Base-by-base conservation (phyloP, 176 grass and related monocot species). In the Oryza nivara region DNA sequence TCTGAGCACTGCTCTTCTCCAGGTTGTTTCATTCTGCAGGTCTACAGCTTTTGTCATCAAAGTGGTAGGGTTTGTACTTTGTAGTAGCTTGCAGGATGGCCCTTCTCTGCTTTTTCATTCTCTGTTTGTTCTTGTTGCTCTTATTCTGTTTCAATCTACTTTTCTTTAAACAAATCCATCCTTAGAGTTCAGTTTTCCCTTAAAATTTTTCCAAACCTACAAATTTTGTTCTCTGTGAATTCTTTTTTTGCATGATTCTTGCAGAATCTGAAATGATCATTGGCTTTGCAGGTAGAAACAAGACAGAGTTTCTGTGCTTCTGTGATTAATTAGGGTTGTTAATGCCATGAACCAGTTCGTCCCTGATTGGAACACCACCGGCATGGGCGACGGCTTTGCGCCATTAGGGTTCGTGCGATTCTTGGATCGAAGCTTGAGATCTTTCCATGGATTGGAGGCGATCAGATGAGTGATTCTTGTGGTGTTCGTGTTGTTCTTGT, bases 321-420 rank as follows among this genome's bases (percentile, higher is more conserved):
- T 44, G 41, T 43, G 41, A 43, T 43, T 43, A 43, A 43, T 43
- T 44, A 44, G 43, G 43, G 7, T 44, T 12, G 10, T 49, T 15
- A 15, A 49, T 49, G 47, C 47, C 38, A 94, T 94, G 92, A 85
- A 71, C 76, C 80, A 91, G 35, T 94, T 84, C 83, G 61, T 89
- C n/a, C 84, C 89, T 15, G 79, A 89, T 72, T 92, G 89, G 89
- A 83, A 6, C 52, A 71, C 22, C 64, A 70, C n/a, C 67, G 67
- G 56, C 72, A 87, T 89, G 86, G 87, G 71, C 43, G 84, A 76
- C 80, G 47, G 76, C 71, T 81, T 66, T 41, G 56, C 47, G 67
- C 14, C 73, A 9, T 2, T 86, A n/a, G 11, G 80, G 89, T 94
- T 20, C 30, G 80, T 44, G 9, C 40, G n/a, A 30, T 38, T 47